These are phyloP conservation scores for Monilinia vaccinii-corymbosi DNA, from an alignment of 2,329 filamentous ascomycete genomes.

Conservation along the genomic window DNA sequence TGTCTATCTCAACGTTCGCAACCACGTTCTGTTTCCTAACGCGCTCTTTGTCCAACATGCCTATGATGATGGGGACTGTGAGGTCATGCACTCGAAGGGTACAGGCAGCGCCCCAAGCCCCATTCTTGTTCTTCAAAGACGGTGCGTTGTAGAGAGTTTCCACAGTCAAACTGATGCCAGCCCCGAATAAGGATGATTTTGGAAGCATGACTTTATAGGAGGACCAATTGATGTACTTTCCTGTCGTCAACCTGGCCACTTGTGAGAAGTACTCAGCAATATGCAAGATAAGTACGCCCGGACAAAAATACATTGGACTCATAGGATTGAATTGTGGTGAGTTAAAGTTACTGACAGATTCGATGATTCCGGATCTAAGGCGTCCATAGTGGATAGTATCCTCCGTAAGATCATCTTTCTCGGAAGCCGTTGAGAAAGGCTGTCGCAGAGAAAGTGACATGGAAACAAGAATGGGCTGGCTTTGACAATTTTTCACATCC, in stretches of 20 bases:
- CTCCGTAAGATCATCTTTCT: slow-evolving; percentile 49
- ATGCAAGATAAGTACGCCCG: background rate
- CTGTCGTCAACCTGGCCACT: background rate
- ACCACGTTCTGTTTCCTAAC: slow-evolving; percentile 56
- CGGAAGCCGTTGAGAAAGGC: slow-evolving; percentile 49
- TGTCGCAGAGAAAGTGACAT: slow-evolving; percentile 47
- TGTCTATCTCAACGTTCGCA: slow-evolving; percentile 52
- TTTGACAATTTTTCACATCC: slow-evolving; percentile 28
- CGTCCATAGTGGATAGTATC: slow-evolving; percentile 70
- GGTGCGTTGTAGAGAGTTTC: slow-evolving; percentile 31
- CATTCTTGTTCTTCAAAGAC: background rate
- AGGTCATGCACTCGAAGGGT: slow-evolving; percentile 42
- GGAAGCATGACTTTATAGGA: slow-evolving; percentile 47
- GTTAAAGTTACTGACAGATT: slow-evolving; percentile 22
- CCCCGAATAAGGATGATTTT: slow-evolving; percentile 60
- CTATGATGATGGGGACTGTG: slow-evolving; percentile 58
- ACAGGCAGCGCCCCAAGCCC: slow-evolving; percentile 1
- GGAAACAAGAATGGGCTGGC: slow-evolving; percentile 55
- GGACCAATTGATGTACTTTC: background rate
- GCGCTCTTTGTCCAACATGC: slow-evolving; percentile 65
- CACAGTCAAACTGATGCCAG: slow-evolving; percentile 42
- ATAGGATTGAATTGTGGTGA: accelerated
- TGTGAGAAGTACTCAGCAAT: background rate
- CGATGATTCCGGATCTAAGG: slow-evolving; percentile 56
- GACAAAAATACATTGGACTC: background rate